A percentile compares a stretch with the other conserved stretches of the same genome.
These are phyloP conservation scores for Ceratocystis harringtonii DNA, from an alignment of 2,329 filamentous ascomycete genomes.

Conservation along the genomic window DNA sequence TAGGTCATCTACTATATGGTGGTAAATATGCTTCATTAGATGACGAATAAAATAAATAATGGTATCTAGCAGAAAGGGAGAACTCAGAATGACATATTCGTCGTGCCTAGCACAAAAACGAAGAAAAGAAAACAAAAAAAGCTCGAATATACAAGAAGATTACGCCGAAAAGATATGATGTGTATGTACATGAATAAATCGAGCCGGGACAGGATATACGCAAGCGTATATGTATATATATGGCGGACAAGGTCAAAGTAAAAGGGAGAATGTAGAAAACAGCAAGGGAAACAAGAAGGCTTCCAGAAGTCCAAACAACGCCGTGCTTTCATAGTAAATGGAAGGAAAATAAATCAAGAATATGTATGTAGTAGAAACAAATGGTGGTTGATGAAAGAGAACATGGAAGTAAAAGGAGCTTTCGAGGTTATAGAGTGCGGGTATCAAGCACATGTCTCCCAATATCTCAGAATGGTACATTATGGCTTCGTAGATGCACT, in stretches of 20 bases:
- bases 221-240: too few relatives aligned
- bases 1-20: background rate
- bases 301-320: background rate
- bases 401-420: background rate
- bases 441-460: too few relatives aligned
- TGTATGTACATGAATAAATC: background rate
- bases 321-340: background rate
- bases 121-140: too few relatives aligned
- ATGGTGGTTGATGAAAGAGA: background rate
- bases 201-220: background rate
- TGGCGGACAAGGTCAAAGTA: background rate
- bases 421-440: background rate
- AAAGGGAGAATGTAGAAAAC: background rate
- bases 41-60: background rate
- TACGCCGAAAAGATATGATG: background rate
- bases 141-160: background rate
- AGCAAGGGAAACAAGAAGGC: background rate
- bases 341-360: background rate
- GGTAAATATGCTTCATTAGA: background rate
- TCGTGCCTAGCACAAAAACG: background rate
- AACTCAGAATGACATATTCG: background rate
- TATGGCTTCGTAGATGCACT: too few relatives aligned
- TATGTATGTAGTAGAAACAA: background rate
- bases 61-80: background rate
- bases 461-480: too few relatives aligned